Percentiles rank a stretch among this genome's conserved stretches.
phyloP scores from a whole-genome alignment of 2,329 filamentous ascomycete species.

The Verticillium nonalfalfae region DNA sequence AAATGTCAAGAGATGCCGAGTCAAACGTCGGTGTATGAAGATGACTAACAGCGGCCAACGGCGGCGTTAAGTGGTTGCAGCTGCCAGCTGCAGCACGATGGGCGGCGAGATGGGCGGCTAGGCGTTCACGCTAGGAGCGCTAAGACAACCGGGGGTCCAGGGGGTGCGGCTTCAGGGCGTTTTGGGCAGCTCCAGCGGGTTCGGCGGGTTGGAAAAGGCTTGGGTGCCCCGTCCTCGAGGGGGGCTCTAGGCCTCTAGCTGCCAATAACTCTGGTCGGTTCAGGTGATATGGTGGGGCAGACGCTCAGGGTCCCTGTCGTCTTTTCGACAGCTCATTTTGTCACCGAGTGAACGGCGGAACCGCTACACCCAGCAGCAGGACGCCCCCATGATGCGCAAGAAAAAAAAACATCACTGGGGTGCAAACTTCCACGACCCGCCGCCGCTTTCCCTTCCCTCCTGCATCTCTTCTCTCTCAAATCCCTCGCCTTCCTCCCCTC shows the following conservation, averaged over 20 bases:
- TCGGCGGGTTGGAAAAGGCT: neutral
- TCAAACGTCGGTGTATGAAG: neutral
- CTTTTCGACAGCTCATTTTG: constrained; percentile 7
- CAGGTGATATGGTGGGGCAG: neutral
- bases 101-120: neutral
- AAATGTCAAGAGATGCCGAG: neutral
- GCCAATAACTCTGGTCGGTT: neutral
- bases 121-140: neutral
- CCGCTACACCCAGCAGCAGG: neutral
- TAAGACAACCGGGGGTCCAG: neutral
- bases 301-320: neutral
- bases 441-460: neutral
- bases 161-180: neutral
- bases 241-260: neutral
- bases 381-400: constrained; percentile 2
- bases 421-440: constrained; percentile 2
- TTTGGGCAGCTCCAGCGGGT: neutral
- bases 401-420: constrained; percentile 4
- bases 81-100: neutral
- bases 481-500: neutral
- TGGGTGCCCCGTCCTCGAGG: neutral
- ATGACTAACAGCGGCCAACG: neutral
- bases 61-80: neutral
- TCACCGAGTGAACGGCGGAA: constrained; percentile 9
- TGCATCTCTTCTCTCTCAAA: neutral